Percentiles rank a stretch among this genome's conserved stretches.
These are phyloP conservation scores for Candida andamanensis DNA, from an alignment of 805 yeast genomes.

Conservation along the genomic window DNA sequence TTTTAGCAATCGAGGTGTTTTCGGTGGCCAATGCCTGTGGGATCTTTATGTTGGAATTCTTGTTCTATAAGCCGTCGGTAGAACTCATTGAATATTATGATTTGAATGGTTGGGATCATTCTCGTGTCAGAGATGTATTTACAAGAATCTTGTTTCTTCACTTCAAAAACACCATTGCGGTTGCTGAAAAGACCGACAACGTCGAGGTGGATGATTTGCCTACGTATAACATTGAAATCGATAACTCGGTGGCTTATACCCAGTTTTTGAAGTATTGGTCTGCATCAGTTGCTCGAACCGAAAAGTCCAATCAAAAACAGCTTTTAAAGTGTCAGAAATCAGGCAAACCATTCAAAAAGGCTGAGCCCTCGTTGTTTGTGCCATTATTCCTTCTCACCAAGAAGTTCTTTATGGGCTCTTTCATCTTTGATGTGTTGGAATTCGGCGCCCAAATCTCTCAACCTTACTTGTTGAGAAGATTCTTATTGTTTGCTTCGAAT, in stretches of 20 bases:
- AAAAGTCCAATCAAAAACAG: slow-evolving; percentile 7
- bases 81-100: slow-evolving; percentile 17
- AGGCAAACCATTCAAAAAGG: slow-evolving; percentile 12
- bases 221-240: slow-evolving; percentile 19
- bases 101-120: slow-evolving; percentile 23
- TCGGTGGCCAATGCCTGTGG: slow-evolving; percentile 13
- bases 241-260: slow-evolving; percentile 14
- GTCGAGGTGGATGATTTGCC: slow-evolving; percentile 58
- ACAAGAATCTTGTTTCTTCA: slow-evolving; percentile 8
- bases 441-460: slow-evolving; percentile 11
- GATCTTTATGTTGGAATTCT: slow-evolving; percentile 15
- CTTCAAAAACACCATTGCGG: slow-evolving; percentile 5
- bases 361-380: slow-evolving; percentile 9
- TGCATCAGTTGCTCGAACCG: slow-evolving; percentile 11
- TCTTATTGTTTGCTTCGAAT: slow-evolving; percentile 11
- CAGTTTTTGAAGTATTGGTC: slow-evolving; percentile 21
- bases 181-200: slow-evolving; percentile 6
- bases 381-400: slow-evolving; percentile 3
- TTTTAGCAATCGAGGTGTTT: slow-evolving; percentile 12
- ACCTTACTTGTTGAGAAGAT: slow-evolving; percentile 11
- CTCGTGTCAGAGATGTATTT: slow-evolving; percentile 16
- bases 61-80: slow-evolving; percentile 15
- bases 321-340: slow-evolving; percentile 9
- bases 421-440: slow-evolving; percentile 9
- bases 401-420: slow-evolving; percentile 3